Base-by-base conservation (phyloP, 1,284 basidiomycete species). In the Abortiporus biennis region DNA sequence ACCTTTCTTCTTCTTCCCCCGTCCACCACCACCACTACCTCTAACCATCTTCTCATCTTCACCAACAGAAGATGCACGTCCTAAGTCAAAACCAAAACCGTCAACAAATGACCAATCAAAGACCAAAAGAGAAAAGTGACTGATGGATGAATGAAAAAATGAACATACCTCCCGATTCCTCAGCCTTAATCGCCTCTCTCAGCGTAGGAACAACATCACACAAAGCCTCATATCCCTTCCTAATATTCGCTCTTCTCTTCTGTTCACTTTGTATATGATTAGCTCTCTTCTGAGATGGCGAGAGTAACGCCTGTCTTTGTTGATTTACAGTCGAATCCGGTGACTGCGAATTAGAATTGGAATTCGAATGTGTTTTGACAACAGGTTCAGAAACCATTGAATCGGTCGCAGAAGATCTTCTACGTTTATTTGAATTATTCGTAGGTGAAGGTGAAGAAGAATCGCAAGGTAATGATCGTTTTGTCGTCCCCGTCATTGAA, bases 191-290 rank as follows among this genome's bases (percentile, higher is more conserved):
- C 0, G 87, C 88, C 53, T 86, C 85, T 19, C 80, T 67, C 36
- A 92, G 68, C 4, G 84, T 70, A n/a, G 90, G 89, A 0, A 92
- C 80, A 25, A 78, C 76, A 16, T 82, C 82, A 56, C 88, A 90
- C 0, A 94, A 69, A 13, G 85, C 74, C 55, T 93, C 92, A 59
- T 94, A 94, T 3, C 90, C 92, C 38, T 82, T 69, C 12, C 90
- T 74, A 39, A 94, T 94, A 51, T 92, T 93, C 16, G 89, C 89
- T n/a, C 92, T 75, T 19, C 92, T 78, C 63, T 93, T 93, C 66
- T 92, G 90, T 63, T 87, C 85, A 4, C 80, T 85, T 52, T 92
- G 88, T 50, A 94, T 94, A 57, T 94, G 91, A 55, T 94, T 94
- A 31, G 88, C 89, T 60, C 92, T 92, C 63, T 94, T 94, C 67